phyloP scores from a whole-genome alignment of 441 rosid species.

The Manihot esculenta region DNA sequence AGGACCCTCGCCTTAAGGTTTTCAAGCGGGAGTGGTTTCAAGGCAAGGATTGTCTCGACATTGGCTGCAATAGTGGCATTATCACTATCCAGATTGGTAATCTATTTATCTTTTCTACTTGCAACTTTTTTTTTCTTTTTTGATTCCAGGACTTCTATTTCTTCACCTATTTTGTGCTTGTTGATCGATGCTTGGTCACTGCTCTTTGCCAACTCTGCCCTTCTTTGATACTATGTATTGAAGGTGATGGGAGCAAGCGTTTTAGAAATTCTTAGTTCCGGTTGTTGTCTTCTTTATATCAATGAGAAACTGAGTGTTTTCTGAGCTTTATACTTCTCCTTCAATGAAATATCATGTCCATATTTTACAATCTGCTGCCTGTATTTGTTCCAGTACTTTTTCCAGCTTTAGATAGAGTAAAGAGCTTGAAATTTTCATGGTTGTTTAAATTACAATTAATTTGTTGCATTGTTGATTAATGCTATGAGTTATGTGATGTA shows the following conservation, averaged over 20 bases:
- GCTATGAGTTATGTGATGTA: background rate
- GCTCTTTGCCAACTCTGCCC: too few relatives aligned
- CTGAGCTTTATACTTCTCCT: background rate
- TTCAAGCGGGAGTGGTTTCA: constrained; percentile 77
- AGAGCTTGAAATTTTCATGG: background rate
- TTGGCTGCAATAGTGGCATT: constrained; percentile 89
- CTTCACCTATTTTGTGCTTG: background rate
- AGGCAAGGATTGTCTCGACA: constrained; percentile 78
- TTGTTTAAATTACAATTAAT: background rate
- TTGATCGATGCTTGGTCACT: too few relatives aligned
- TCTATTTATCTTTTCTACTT: background rate
- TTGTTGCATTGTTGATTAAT: background rate
- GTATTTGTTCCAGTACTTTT: too few relatives aligned
- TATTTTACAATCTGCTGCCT: too few relatives aligned
- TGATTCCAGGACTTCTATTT: background rate
- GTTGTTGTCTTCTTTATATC: background rate
- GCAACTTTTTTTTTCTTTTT: background rate
- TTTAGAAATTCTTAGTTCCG: background rate
- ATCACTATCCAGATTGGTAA: constrained; percentile 74
- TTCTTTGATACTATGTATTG: too few relatives aligned
- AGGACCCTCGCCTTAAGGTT: constrained; percentile 83
- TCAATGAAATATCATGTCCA: too few relatives aligned
- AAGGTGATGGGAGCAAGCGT: background rate
- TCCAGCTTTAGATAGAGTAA: too few relatives aligned
- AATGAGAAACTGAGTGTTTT: too few relatives aligned